Conservation (phyloP, 352 stramenopile genomes). For the Globisporangium takayamanum region DNA sequence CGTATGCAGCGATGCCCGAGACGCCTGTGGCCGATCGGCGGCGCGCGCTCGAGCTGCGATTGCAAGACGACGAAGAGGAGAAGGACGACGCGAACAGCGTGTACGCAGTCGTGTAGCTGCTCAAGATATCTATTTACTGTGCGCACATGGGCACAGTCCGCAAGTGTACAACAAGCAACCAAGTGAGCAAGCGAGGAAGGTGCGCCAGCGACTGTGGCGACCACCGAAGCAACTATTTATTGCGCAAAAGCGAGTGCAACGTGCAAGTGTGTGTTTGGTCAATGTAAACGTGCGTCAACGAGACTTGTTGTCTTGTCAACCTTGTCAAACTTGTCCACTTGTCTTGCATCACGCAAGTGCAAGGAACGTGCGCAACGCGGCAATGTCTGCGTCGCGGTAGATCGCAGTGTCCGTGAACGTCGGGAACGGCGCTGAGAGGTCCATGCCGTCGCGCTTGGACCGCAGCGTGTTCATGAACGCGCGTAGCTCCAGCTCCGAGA, state of each 20-base stretch:
- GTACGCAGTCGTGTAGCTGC: constrained; percentile 6
- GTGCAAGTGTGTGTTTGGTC: background rate
- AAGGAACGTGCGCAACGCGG: constrained; percentile 24
- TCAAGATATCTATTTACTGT: background rate
- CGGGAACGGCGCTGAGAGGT: constrained; percentile 35
- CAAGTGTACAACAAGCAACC: too few relatives aligned
- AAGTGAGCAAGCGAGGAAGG: too few relatives aligned
- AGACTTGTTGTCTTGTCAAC: too few relatives aligned
- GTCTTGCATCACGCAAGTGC: background rate
- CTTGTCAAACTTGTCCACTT: too few relatives aligned
- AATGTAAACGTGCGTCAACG: too few relatives aligned
- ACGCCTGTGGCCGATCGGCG: background rate
- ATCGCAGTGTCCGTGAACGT: constrained; percentile 46
- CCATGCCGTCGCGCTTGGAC: constrained; percentile 56
- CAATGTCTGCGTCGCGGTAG: constrained; percentile 34
- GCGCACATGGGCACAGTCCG: background rate
- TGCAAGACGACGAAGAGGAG: constrained; percentile 13
- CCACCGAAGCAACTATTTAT: constrained; percentile 2
- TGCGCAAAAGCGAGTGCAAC: constrained; percentile 1
- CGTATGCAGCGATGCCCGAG: constrained; percentile 9
- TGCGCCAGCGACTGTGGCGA: background rate
- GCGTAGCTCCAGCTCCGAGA: constrained; percentile 34
- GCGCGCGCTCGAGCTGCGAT: constrained; percentile 5
- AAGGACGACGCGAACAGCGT: constrained; percentile 6
- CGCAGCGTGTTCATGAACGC: constrained; percentile 48